Evolutionary conservation across 176 grass and related monocot species (phyloP), one percentile per base, ranked within the genome.

Genomic region (Oryza meridionalis): DNA sequence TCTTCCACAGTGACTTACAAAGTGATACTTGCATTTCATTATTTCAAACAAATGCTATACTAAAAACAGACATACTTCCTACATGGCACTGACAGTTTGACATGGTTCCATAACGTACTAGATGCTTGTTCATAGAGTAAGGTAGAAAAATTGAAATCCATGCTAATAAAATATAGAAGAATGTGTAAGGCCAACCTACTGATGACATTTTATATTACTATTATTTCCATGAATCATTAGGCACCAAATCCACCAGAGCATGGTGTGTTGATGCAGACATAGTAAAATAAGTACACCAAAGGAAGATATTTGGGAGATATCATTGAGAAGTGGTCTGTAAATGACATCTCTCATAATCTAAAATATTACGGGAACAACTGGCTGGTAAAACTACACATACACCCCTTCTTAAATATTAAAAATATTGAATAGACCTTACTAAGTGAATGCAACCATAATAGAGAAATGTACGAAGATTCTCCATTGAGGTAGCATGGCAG

Each of bases 191-290:
- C 16, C 44, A 76, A 26, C 61, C 62, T 67, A 75, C 16, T 37
- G 14, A 32, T 67, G 22, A 11, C 17, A 65, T 51, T 55, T 64
- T 42, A 76, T 55, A 53, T 55, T 49, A 33, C 21, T 76, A 51
- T 50, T 29, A 63, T 72, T 72, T 29, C 14, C 68, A 49, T 33
- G 69, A 83, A 70, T 26, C 71, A 82, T 73, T 72, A n/a, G 72
- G 35, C 15, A 72, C 38, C 25, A 65, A 64, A 61, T 68, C 45
- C 9, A 75, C 4, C 26, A 29, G 51, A 53, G 69, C 82, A 76
- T 40, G 72, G 29, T 53, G 19, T 53, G 43, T 49, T 68, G 22
- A 67, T 40, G 61, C 12, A 83, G 24, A 73, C 81, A 51, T 27
- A 29, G 27, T 29, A 29, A 29, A 29, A 29, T 29, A 29, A 29